A percentile compares a stretch with the other conserved stretches of the same genome.
phyloP scores from a whole-genome alignment of 2,329 filamentous ascomycete species.

The Fusarium begoniae region DNA sequence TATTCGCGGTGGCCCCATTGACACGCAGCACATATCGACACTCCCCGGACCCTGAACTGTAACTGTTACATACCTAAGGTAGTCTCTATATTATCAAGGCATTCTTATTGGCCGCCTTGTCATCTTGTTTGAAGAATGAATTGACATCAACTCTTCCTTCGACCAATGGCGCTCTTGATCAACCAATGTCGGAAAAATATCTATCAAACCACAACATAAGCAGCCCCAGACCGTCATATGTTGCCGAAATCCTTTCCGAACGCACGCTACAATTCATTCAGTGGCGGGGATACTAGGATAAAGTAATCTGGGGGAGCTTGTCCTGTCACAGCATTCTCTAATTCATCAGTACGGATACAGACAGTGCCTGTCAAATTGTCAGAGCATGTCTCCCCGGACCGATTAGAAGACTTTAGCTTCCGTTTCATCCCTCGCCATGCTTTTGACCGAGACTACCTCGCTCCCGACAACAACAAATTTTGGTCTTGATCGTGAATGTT shows the following conservation, averaged over 20 bases:
- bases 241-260: constrained; percentile 25
- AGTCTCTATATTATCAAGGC: constrained; percentile 38
- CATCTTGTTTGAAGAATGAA: constrained; percentile 44
- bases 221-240: constrained; percentile 19
- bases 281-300: constrained; percentile 18
- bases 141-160: constrained; percentile 38
- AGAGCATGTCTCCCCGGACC: constrained; percentile 23
- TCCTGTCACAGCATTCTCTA: neutral
- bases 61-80: neutral
- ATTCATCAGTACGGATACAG: constrained; percentile 5
- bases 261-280: constrained; percentile 4
- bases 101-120: constrained; percentile 40
- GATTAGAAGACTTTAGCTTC: constrained; percentile 25
- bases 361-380: constrained; percentile 4
- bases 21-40: constrained; percentile 30
- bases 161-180: constrained; percentile 31
- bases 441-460: constrained; percentile 10
- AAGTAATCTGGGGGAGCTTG: constrained; percentile 32
- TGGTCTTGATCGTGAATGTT: neutral
- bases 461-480: neutral
- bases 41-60: constrained; percentile 29
- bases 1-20: constrained; percentile 23
- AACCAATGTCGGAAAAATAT: constrained; percentile 26
- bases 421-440: constrained; percentile 23
- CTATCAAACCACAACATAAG: constrained; percentile 21